Evolutionary conservation across 1,284 basidiomycete species (phyloP), one percentile per base, ranked within the genome.

Genomic region (Ganoderma meredithae): DNA sequence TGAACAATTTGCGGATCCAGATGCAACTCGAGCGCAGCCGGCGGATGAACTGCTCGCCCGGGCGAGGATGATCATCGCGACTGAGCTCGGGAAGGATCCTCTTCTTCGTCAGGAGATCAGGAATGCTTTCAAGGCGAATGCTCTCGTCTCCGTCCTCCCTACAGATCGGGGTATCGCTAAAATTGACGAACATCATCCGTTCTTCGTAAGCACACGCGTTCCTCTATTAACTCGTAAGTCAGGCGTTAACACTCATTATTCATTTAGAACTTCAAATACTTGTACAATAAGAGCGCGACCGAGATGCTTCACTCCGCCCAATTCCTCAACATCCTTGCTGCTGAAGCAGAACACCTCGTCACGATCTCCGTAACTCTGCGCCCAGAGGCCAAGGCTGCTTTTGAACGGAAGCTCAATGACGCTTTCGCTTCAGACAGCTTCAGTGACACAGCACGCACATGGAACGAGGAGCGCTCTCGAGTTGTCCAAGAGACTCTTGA

Each of bases 31-130:
- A 67, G 83, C 85, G 2, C 83, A 85, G 71, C 76, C 86, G 36
- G 80, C 90, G 0, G 89, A 93, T 65, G 90, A 93, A 64, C 78
- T 92, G 22, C 83, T 95, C 58, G 83, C 84, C 63, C 89, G 88
- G 43, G 95, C 97, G 9, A 90, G 95, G 66, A 88, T 94, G 84
- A 92, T 99, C 69, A 82, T 99, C 47, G 88, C 93, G 13, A 95
- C 93, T 1, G 98, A 99, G 79, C 87, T 99, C 25, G 94, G 95
- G 31, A 96, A 94, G 76, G 97, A 99, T 78, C 98, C 97, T 10
- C 83, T 96, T 22, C 86, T 99, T 58, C 88, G 95, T 65, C 90
- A 92, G 71, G 87, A 92, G 71, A 90, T 96, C 52, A 90, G 97
- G 63, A 86, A 90, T 63, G 80, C 90, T 36, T 97, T 97, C 84